Percentiles rank a stretch among this genome's conserved stretches.
These are phyloP conservation scores for Dichotomopilus funicola DNA, from an alignment of 2,329 filamentous ascomycete genomes.

Conservation along the genomic window DNA sequence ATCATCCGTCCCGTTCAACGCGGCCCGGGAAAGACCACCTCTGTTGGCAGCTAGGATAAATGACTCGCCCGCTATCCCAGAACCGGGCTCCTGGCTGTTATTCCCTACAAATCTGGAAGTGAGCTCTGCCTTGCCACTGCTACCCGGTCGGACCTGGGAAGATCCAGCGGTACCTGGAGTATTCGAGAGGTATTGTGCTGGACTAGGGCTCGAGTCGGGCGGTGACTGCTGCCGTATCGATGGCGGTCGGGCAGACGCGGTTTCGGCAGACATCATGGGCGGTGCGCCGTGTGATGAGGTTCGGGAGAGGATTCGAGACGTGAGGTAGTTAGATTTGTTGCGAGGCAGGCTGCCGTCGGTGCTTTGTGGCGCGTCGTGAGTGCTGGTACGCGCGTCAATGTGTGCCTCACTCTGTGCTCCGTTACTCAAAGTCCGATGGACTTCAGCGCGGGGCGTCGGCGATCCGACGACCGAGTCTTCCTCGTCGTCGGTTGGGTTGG, in stretches of 20 bases:
- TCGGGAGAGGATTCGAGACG: conserved; percentile 59
- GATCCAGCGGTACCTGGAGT: conserved; percentile 11
- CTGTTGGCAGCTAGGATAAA: conserved; percentile 13
- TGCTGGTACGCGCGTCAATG: not conserved
- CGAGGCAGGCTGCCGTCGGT: conserved; percentile 26
- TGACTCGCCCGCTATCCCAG: conserved; percentile 41
- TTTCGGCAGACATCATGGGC: conserved; percentile 59
- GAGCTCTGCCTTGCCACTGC: conserved; percentile 41
- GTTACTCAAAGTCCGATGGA: conserved; percentile 12
- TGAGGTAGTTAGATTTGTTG: conserved; percentile 49
- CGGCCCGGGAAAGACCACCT: conserved; percentile 17
- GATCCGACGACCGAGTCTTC: conserved; percentile 14
- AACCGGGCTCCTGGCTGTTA: conserved; percentile 35
- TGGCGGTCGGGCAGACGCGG: conserved; percentile 40
- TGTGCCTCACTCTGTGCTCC: conserved; percentile 5
- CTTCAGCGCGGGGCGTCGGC: conserved; percentile 11
- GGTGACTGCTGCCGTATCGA: conserved; percentile 35
- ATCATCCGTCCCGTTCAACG: conserved; percentile 22
- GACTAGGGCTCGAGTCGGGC: conserved; percentile 23
- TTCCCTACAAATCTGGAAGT: conserved; percentile 54
- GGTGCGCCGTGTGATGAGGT: conserved; percentile 55
- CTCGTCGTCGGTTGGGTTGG: conserved; percentile 9
- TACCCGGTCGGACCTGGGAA: conserved; percentile 29
- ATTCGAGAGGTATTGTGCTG: conserved; percentile 24
- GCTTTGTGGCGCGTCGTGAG: conserved; percentile 5